A percentile compares a stretch with the other conserved stretches of the same genome.
Conservation (phyloP, 2,329 filamentous ascomycete genomes). For the Verticillium klebahnii region DNA sequence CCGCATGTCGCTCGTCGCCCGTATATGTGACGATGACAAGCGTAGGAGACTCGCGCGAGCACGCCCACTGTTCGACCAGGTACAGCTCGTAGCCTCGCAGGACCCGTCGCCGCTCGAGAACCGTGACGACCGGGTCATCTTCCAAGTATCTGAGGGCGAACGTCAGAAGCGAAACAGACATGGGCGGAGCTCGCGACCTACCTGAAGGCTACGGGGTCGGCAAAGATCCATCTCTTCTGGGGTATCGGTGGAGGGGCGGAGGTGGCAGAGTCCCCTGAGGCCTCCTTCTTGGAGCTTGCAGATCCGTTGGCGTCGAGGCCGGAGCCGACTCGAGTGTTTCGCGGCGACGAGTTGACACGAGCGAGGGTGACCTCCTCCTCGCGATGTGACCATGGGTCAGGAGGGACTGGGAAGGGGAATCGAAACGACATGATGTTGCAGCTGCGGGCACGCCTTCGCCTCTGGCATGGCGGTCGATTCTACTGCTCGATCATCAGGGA, state of each 20-base stretch:
- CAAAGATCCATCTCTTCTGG: slow-evolving; percentile 47
- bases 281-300: slow-evolving; percentile 7
- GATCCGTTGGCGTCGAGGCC: slow-evolving; percentile 8
- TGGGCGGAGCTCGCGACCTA: slow-evolving; percentile 20
- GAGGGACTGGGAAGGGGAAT: slow-evolving; percentile 22
- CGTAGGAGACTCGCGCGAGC: slow-evolving; percentile 83
- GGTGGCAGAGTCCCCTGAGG: slow-evolving; percentile 6
- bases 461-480: background rate
- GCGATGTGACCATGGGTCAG: slow-evolving; percentile 26
- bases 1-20: slow-evolving; percentile 72
- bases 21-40: slow-evolving; percentile 92
- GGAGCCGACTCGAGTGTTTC: slow-evolving; percentile 15
- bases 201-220: slow-evolving; percentile 55
- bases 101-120: slow-evolving; percentile 66
- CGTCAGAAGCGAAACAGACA: background rate
- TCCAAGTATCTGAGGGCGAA: slow-evolving; percentile 64
- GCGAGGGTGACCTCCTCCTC: slow-evolving; percentile 33
- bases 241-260: slow-evolving; percentile 19
- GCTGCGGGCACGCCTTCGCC: background rate
- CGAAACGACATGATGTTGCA: slow-evolving; percentile 32
- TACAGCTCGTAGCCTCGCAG: slow-evolving; percentile 89
- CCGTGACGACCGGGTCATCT: slow-evolving; percentile 71
- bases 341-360: slow-evolving; percentile 23
- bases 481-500: background rate
- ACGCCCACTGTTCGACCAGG: slow-evolving; percentile 96